A percentile compares a stretch with the other conserved stretches of the same genome.
These are phyloP conservation scores for Blastomyces silverae DNA, from an alignment of 2,329 filamentous ascomycete genomes.

Conservation along the genomic window DNA sequence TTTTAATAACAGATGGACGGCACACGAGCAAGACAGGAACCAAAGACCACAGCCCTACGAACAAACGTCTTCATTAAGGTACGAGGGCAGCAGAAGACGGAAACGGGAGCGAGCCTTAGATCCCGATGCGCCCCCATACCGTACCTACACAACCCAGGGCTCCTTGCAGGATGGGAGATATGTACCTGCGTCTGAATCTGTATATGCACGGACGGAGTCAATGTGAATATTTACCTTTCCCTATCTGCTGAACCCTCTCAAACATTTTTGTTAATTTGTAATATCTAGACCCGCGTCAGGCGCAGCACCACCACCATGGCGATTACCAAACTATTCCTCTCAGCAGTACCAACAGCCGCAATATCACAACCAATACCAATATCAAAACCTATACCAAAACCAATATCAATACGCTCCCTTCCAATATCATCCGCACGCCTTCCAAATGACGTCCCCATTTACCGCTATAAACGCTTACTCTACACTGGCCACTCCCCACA, in stretches of 20 bases:
- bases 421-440: neutral
- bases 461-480: slow-evolving; percentile 11
- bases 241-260: neutral
- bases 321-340: neutral
- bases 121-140: neutral
- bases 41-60: neutral
- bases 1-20: neutral
- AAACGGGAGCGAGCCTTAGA: neutral
- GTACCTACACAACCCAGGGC: neutral
- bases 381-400: neutral
- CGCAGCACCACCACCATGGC: slow-evolving; percentile 2
- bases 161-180: neutral
- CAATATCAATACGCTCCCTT: neutral
- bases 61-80: neutral
- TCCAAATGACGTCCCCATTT: slow-evolving; percentile 6
- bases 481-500: neutral
- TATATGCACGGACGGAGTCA: neutral
- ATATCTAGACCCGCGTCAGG: neutral
- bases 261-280: slow-evolving; percentile 3
- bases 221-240: slow-evolving; percentile 4
- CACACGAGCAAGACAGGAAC: neutral
- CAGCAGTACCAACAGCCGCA: slow-evolving; percentile 1
- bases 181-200: neutral
- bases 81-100: neutral
- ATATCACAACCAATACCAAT: neutral